Conservation (phyloP, 345 rosid genomes). For the Boechera stricta region DNA sequence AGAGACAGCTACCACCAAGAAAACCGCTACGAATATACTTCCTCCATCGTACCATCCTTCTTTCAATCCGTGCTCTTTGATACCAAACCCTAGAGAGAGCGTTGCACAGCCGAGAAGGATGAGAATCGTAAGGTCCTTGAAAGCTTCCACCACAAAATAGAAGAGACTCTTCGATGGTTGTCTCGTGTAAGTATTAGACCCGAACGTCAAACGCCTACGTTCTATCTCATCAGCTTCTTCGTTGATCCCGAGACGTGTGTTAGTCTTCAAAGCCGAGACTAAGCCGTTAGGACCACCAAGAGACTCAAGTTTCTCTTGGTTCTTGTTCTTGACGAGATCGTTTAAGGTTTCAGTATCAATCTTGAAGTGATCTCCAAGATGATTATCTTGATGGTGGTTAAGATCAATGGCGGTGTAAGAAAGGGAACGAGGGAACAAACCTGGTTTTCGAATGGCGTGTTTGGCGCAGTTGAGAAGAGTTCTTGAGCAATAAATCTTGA, state of each 20-base stretch:
- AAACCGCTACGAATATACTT: constrained; percentile 62
- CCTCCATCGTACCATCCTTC: constrained; percentile 86
- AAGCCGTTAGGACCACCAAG: constrained; percentile 54
- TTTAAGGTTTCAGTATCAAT: constrained; percentile 46
- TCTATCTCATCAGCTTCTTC: constrained; percentile 48
- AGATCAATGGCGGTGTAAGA: constrained; percentile 42
- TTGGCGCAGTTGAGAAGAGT: constrained; percentile 48
- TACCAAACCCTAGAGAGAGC: constrained; percentile 67
- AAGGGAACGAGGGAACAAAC: constrained; percentile 35
- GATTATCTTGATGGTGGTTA: constrained; percentile 9
- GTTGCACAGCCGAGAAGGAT: constrained; percentile 65
- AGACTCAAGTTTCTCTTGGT: constrained; percentile 38
- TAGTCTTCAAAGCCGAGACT: constrained; percentile 50
- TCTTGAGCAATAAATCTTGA: constrained; percentile 58
- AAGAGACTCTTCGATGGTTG: constrained; percentile 60
- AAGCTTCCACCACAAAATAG: constrained; percentile 57
- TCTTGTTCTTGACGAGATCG: constrained; percentile 52
- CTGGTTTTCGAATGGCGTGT: neutral
- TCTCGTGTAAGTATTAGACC: constrained; percentile 70
- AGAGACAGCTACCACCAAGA: constrained; percentile 60
- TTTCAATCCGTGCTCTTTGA: constrained; percentile 59
- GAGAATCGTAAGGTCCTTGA: constrained; percentile 62
- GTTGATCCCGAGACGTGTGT: constrained; percentile 51
- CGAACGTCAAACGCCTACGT: constrained; percentile 54
- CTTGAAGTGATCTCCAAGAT: constrained; percentile 28